Base-by-base conservation (phyloP, 2,329 filamentous ascomycete genomes). In the Paramyrothecium sp. region DNA sequence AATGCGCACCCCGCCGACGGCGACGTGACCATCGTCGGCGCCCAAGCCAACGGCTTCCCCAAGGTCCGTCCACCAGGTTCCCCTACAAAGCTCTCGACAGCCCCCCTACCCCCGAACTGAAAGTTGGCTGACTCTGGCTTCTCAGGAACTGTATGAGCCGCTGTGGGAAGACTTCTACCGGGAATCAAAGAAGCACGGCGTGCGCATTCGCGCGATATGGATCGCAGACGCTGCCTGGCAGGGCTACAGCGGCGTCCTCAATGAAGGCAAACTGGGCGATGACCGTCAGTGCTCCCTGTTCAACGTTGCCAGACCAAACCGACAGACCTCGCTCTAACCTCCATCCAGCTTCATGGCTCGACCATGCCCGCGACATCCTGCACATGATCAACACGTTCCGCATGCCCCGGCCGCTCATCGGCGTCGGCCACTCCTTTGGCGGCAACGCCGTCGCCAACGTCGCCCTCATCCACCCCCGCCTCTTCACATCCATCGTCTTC, bases 11-110 rank as follows among this genome's bases (percentile, higher is more conserved):
- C 91, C 0, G 80, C 85, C 60, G 83, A 86, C 1, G 90, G 91
- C 34, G 91, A 95, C 72, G 78, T 97, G 10, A 97, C 92, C 20
- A 87, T 98, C 58, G 86, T 98, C 56, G 92, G 84, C 12, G 89
- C 89, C 4, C 93, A 97, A 75, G 94, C 92, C 53, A 97, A 97
- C 76, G 94, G 89, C 12, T 97, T 97, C 64, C 90, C 91, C 12
- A 98, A 97, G 82, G 90, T 90, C 71, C 55, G 34, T 16, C 19
- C 16, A 20, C 7, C 44, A 17, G 3, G 17, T 7, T 20, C 47
- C 50, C 12, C 41, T 8, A 57, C 63, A 38, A 65, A 44, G 34
- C 54, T 10, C 47, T 57, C 10, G 12, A 4, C 7, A 10, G n/a
- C 48, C 53, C 23, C 26, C 53, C 57, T 7, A 30, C 4, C 10